Evolutionary conservation across 1,139 yeast genomes (phyloP), one percentile per base, ranked within the genome.

Genomic region (Yamadazyma membranifaciens): DNA sequence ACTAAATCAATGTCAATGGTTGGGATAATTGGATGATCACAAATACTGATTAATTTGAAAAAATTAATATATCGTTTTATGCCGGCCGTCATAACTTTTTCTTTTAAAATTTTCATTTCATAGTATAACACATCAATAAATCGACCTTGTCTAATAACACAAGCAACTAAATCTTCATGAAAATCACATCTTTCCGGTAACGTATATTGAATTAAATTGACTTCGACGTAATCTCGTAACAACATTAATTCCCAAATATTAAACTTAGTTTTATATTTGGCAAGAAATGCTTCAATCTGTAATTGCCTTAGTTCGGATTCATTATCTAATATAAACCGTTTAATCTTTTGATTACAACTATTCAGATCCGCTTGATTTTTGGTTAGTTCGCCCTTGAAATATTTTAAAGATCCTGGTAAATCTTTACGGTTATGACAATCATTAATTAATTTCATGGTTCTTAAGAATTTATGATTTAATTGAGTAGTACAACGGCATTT

Each of bases 1-100:
- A 62, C 54, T 34, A 69, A 51, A 43, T 69, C 74, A 17, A 69
- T 60, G 42, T 69, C 74, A 34, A 69, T 47, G 0, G 74, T 67
- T 0, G 75, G 75, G 1, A 69, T 67, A 16, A 62, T 46, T 37
- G 57, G 48, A 12, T 20, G 37, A 6, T 33, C 33, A 2, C 43
- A 24, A n/a, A 22, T 10, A 13, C 14, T 20, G 27, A 44, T 38
- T 27, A 67, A 31, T 9, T 41, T 40, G 31, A 65, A 52, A 41
- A 65, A 67, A 20, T 62, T 47, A 2, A 42, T 33, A 40, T 68
- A 67, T 36, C 69, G 49, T 6, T 17, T 15, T 9, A 34, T 26
- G 2, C 24, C 25, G 5, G 14, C 33, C 11, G 16, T 9, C 15
- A 17, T 15, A 28, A 22, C 25, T 11, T 16, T 14, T 14, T 26